Conservation (phyloP, 148 eudicot species). For the Selenicereus undatus region DNA sequence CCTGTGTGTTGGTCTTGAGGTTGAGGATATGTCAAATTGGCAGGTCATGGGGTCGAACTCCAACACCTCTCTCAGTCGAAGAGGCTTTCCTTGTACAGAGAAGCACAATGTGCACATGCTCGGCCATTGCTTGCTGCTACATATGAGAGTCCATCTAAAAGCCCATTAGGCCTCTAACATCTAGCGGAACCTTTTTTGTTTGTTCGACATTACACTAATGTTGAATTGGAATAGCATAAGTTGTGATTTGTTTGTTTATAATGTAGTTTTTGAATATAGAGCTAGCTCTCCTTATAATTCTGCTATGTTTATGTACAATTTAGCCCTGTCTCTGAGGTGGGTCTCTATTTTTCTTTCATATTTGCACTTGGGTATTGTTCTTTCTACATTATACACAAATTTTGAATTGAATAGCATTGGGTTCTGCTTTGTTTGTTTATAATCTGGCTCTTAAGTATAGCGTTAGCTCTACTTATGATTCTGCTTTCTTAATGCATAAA, state of each 20-base stretch:
- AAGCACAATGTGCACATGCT: too few relatives aligned
- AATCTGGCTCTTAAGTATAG: neutral
- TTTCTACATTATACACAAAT: neutral
- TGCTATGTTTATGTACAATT: neutral
- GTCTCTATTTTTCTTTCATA: constrained; percentile 4
- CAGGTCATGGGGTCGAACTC: too few relatives aligned
- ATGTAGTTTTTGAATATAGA: neutral
- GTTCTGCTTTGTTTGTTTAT: neutral
- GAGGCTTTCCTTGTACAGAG: too few relatives aligned
- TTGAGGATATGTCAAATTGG: too few relatives aligned
- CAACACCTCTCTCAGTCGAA: too few relatives aligned
- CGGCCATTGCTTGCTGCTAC: neutral
- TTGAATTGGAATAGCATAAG: neutral
- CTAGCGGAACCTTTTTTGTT: neutral
- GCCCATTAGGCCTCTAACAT: neutral
- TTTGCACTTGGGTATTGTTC: constrained; percentile 5
- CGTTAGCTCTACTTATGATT: neutral
- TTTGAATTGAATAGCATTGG: neutral
- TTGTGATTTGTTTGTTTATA: neutral
- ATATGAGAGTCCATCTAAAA: neutral
- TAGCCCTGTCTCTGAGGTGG: constrained; percentile 85
- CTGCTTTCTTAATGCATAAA: neutral
- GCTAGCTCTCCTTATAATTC: neutral
- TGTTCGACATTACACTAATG: constrained; percentile 1
- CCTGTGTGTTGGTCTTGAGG: neutral